These are phyloP conservation scores for Penicillium alfredii DNA, from an alignment of 495 filamentous ascomycete species.

Conservation along the genomic window DNA sequence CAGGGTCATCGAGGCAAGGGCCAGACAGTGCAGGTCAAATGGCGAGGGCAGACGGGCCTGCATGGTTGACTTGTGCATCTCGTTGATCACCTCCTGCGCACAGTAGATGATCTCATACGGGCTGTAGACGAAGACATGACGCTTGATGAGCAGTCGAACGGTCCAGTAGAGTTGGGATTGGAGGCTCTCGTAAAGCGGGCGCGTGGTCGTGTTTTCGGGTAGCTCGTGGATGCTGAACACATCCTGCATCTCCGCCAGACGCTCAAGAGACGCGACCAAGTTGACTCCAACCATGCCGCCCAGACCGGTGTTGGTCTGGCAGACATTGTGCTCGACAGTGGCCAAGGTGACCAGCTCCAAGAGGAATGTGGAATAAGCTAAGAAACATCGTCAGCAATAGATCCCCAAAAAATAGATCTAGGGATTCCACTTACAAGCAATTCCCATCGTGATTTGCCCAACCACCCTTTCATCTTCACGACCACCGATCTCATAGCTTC, in stretches of 20 bases:
- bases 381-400: constrained; percentile 34
- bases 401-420: constrained; percentile 27
- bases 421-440: constrained; percentile 57
- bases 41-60: constrained; percentile 42
- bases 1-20: constrained; percentile 62
- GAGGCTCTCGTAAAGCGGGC: constrained; percentile 38
- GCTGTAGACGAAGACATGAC: constrained; percentile 50
- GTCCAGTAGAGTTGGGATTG: constrained; percentile 73
- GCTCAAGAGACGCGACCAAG: constrained; percentile 35
- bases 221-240: constrained; percentile 29
- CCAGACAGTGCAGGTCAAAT: constrained; percentile 66
- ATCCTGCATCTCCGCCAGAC: constrained; percentile 34
- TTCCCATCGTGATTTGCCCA: constrained; percentile 56
- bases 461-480: constrained; percentile 60
- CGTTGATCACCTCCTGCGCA: constrained; percentile 52
- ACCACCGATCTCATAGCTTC: constrained; percentile 42
- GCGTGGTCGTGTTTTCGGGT: constrained; percentile 24
- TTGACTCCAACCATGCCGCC: constrained; percentile 37
- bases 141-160: constrained; percentile 54
- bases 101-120: constrained; percentile 57
- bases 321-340: constrained; percentile 32
- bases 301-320: constrained; percentile 36
- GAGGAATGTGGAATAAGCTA: constrained; percentile 45
- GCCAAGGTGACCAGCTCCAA: constrained; percentile 36
- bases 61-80: constrained; percentile 49